Base-by-base conservation (phyloP, 1,139 yeast species). In the Scheffersomyces insectosa region DNA sequence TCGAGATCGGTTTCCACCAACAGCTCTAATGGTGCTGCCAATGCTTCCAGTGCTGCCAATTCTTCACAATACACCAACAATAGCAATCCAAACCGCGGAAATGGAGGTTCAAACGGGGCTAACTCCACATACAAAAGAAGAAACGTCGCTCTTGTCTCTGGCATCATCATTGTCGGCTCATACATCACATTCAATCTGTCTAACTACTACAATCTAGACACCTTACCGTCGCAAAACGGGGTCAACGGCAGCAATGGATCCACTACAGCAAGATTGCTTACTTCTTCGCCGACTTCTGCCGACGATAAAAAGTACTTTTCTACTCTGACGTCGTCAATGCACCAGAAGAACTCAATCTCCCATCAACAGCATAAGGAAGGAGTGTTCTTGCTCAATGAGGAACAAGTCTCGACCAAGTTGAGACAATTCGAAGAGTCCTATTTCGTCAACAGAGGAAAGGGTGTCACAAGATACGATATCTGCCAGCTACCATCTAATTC, bases 401-500 rank as follows among this genome's bases (percentile, higher is more conserved):
- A 80, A 28, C 95, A 89, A 56, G 93, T 89, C 8, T 79, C 89
- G 42, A 68, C 74, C 33, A 77, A 82, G 49, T 72, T 91, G 49
- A 79, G 93, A 46, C 83, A 82, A 50, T 74, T 76, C 54, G 96
- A 91, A 60, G 95, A 90, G 64, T 83, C 95, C 51, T 88, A 85
- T 58, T 61, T 70, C 34, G 93, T 91, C 15, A 83, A 87, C 52
- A 76, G 97, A 46, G 91, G 95, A 11, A 85, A 86, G 52, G 98
- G 98, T n/a, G 93, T 93, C 13, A 66, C 83, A n/a, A 74, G 99
- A 43, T 91, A 90, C 58, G 99, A 95, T 60, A 80, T 89, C 29
- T 80, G 95, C 39, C 99, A 93, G 66, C 69, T 93, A 45, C 87
- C 98, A 7, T 85, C 96, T 35, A 95, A 93, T 63, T 82, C 86